A percentile compares a stretch with the other conserved stretches of the same genome.
Conservation (phyloP, 2,329 filamentous ascomycete species). For the Pestalotiopsis sp. region DNA sequence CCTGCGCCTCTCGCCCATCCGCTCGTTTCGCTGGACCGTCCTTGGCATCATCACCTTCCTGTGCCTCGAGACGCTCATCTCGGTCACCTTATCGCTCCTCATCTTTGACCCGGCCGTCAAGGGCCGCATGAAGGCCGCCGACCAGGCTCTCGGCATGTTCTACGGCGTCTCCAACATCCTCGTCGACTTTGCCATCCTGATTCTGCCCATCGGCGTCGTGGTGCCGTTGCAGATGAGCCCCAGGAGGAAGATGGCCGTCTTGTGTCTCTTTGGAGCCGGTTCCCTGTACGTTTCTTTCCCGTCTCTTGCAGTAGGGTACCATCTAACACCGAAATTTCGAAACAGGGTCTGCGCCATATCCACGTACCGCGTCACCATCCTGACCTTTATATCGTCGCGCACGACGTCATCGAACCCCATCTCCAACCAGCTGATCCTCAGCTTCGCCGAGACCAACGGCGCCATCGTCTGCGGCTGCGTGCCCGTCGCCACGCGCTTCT, state of each 20-base stretch:
- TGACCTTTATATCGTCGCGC: slow-evolving; percentile 6
- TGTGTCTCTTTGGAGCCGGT: slow-evolving; percentile 7
- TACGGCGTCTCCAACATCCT: slow-evolving; percentile 11
- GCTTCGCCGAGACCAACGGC: slow-evolving; percentile 12
- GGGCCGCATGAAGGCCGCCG: not conserved
- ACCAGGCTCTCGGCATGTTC: slow-evolving; percentile 14
- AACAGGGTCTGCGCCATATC: slow-evolving; percentile 10
- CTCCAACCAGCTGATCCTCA: slow-evolving; percentile 1
- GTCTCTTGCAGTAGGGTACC: not conserved
- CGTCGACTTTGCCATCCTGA: slow-evolving; percentile 7
- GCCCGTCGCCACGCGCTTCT: slow-evolving; percentile 8
- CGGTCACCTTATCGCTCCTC: not conserved
- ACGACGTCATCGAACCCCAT: not conserved
- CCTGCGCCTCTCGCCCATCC: slow-evolving; percentile 8
- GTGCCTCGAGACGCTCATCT: not conserved
- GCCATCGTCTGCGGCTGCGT: slow-evolving; percentile 12
- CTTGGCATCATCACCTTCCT: not conserved
- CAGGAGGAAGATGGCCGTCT: slow-evolving; percentile 2
- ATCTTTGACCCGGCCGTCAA: not conserved
- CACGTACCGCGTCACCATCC: slow-evolving; percentile 4
- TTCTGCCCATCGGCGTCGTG: slow-evolving; percentile 7
- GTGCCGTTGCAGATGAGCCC: slow-evolving; percentile 8
- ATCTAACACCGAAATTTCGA: not conserved
- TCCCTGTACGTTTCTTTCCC: slow-evolving; percentile 7
- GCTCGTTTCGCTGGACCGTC: slow-evolving; percentile 3